Percentiles rank a stretch among this genome's conserved stretches.
Evolutionary conservation across 164 flowering plant species (phyloP).

Genomic region (Cinnamomum micranthum): DNA sequence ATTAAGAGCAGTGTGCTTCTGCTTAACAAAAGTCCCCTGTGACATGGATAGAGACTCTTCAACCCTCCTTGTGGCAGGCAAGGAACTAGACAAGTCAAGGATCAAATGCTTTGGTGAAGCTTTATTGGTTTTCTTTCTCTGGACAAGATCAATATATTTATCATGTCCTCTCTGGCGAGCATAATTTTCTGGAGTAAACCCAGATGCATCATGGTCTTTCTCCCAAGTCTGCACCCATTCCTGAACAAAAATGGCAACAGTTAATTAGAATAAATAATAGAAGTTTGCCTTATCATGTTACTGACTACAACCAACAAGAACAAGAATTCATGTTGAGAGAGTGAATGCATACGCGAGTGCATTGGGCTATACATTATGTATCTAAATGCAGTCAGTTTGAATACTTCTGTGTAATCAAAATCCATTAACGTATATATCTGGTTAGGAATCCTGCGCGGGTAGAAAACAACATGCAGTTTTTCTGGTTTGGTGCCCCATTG

Average conservation of each 20-base stretch:
- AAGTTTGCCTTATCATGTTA: background rate
- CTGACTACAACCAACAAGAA: background rate
- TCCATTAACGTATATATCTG: too few species aligned
- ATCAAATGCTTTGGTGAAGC: slow-evolving; percentile 37
- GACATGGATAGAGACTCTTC: background rate
- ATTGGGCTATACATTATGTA: background rate
- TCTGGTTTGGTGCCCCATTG: too few species aligned
- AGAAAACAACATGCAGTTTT: too few species aligned
- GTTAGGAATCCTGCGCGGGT: too few species aligned
- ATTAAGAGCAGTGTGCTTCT: background rate
- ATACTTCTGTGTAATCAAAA: too few species aligned
- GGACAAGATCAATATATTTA: slow-evolving; percentile 58
- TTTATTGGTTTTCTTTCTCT: slow-evolving; percentile 42
- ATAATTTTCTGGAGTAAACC: slow-evolving; percentile 67
- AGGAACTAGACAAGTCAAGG: slow-evolving; percentile 44
- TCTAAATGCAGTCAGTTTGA: background rate
- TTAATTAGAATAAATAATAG: too few species aligned
- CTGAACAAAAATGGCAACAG: slow-evolving; percentile 27
- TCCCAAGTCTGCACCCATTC: slow-evolving; percentile 75
- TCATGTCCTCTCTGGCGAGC: slow-evolving; percentile 54
- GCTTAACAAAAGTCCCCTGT: background rate
- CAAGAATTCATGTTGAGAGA: background rate
- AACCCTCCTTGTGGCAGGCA: slow-evolving; percentile 13
- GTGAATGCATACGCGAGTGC: background rate
- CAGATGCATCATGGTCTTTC: slow-evolving; percentile 45